Conservation (phyloP, 352 stramenopile species). For the Globisporangium uncinulatum region DNA sequence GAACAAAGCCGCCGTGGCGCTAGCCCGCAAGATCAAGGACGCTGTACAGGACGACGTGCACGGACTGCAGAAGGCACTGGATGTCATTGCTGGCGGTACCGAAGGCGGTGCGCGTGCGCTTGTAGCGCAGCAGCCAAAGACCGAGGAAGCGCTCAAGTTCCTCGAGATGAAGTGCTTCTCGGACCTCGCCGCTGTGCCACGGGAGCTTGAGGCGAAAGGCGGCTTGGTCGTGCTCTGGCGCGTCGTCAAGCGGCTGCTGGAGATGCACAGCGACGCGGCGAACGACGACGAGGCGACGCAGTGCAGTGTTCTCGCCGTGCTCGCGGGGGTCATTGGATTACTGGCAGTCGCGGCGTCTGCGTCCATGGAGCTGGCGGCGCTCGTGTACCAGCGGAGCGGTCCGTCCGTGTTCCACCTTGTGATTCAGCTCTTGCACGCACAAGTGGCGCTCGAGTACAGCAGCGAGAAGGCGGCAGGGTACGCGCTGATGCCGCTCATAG, state of each 20-base stretch:
- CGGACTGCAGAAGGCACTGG: slow-evolving; percentile 75
- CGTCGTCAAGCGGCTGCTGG: slow-evolving; percentile 27
- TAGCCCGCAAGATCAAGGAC: slow-evolving; percentile 77
- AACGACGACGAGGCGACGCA: slow-evolving; percentile 3
- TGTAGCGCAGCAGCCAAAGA: slow-evolving; percentile 30
- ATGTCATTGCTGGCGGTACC: slow-evolving; percentile 33
- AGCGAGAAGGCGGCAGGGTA: slow-evolving; percentile 5
- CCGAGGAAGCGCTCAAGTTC: slow-evolving; percentile 61
- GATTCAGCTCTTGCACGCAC: slow-evolving; percentile 37
- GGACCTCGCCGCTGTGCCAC: slow-evolving; percentile 44
- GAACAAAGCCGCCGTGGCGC: slow-evolving; percentile 67
- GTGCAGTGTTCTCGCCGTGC: slow-evolving; percentile 21
- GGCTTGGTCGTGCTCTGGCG: slow-evolving; percentile 56
- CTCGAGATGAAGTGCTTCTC: slow-evolving; percentile 71
- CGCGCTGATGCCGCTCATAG: slow-evolving; percentile 24
- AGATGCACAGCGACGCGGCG: slow-evolving; percentile 9
- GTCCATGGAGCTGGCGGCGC: slow-evolving; percentile 40
- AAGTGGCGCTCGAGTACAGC: slow-evolving; percentile 52
- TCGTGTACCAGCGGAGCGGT: slow-evolving; percentile 21
- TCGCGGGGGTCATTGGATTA: slow-evolving; percentile 43
- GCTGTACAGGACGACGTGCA: slow-evolving; percentile 62
- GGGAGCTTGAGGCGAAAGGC: slow-evolving; percentile 48
- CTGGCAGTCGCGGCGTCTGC: slow-evolving; percentile 52
- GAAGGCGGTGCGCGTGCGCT: slow-evolving; percentile 15
- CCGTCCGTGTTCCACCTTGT: slow-evolving; percentile 14